Evolutionary conservation across 352 stramenopile genomes (phyloP), one percentile per base, ranked within the genome.

Genomic region (Phytophthora syringae): DNA sequence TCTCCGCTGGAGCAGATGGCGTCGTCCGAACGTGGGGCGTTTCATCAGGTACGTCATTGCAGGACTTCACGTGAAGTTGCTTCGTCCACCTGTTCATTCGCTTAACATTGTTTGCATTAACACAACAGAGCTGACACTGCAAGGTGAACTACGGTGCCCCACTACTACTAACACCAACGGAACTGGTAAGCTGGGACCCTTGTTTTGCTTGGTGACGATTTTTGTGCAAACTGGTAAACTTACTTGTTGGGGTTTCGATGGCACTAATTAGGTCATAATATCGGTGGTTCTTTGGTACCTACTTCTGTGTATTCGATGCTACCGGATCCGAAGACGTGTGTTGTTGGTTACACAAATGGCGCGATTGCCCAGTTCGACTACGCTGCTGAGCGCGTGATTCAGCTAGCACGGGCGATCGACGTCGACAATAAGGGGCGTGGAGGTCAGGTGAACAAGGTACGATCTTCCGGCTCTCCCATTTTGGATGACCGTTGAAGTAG

Each of bases 1-100:
- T 96, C 40, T 94, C 86, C 2, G 84, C 85, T 36, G 85, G 88
- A 43, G 67, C 88, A 2, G 88, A 96, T 42, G 88, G 83, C 20
- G 77, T 92, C 44, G 86, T 96, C 18, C 78, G 85, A 30, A 91
- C 82, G 0, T 96, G 88, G 88, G 84, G 79, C 7, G 67, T 95
- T 37, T 75, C 83, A 9, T 88, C 84, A 66, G 88, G 88, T 95
- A 77, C 24, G 67, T 45, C 21, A 39, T 9, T 52, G 4, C 21
- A 4, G 2, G 1, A 10, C 5, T 32, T 32, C 9, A 32, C 9
- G 5, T 32, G 27, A 32, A 32, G 27, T 32, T 32, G 27, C 9
- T 32, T 5, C 27, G 27, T 32, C 27, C n/a, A n/a, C n/a, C n/a
- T n/a, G n/a, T n/a, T n/a, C n/a, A n/a, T n/a, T n/a, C n/a, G n/a